phyloP scores from a whole-genome alignment of 1,284 basidiomycete species.

The Pisolithus thermaeus region DNA sequence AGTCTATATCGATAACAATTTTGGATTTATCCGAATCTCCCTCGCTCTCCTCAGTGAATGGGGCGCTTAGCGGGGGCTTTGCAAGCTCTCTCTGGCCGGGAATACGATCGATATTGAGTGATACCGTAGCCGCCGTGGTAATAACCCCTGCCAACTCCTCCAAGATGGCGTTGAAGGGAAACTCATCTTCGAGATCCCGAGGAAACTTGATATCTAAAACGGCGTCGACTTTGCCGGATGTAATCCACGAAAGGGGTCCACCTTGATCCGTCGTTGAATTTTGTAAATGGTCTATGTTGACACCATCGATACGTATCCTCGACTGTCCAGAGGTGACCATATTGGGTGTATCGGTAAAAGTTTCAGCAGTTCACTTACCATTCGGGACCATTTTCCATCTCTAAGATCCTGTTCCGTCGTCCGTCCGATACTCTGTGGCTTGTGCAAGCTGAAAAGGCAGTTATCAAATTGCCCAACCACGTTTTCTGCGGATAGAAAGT shows the following conservation, averaged over 20 bases:
- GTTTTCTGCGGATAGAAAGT: constrained; percentile 85
- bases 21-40: constrained; percentile 40
- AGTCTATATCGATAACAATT: constrained; percentile 87
- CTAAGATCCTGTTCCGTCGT: constrained; percentile 80
- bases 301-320: constrained; percentile 93
- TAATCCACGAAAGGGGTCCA: constrained; percentile 96
- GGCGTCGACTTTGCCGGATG: constrained; percentile 92
- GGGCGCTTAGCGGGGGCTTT: constrained; percentile 81
- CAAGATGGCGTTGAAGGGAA: constrained; percentile 83
- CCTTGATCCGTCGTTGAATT: constrained; percentile 68
- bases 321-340: constrained; percentile 46
- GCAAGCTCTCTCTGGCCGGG: constrained; percentile 86
- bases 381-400: constrained; percentile 80
- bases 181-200: constrained; percentile 68
- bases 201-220: constrained; percentile 99
- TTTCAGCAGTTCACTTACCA: constrained; percentile 52
- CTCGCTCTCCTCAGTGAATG: constrained; percentile 36
- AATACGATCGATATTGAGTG: constrained; percentile 58
- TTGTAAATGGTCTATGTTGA: constrained; percentile 95
- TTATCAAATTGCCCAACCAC: constrained; percentile 98
- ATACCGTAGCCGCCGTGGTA: constrained; percentile 44
- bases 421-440: constrained; percentile 92
- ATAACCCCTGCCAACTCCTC: constrained; percentile 90
- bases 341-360: neutral
- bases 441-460: constrained; percentile 94